Evolutionary conservation across 768 basidiomycete genomes (phyloP), one percentile per base, ranked within the genome.

Genomic region (Cantharellus anzutake): DNA sequence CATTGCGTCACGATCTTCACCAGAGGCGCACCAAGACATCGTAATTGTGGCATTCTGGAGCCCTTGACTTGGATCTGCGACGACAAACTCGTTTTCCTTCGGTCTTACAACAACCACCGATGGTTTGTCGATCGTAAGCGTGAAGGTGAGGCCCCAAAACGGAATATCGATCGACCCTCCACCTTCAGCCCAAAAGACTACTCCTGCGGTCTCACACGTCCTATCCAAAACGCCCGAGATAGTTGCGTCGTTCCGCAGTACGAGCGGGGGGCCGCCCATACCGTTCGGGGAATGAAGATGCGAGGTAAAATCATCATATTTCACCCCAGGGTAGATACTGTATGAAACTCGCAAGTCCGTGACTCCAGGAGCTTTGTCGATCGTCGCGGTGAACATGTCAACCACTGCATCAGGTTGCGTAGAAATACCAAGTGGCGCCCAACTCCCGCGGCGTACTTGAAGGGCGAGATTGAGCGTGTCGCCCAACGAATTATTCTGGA

Each of bases 21-120:
- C 11, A 11, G 44, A 48, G 44, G 29, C 29, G 29, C 29, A 11
- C 44, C 44, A 48, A 29, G 44, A 11, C 11, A 48, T 11, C 29
- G 58, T 50, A 42, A 66, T 51, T 3, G 56, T 41, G 50, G 64
- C 38, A 3, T 37, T n/a, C 2, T 40, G 41, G 42, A 67, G 48
- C 2, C 5, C 72, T 66, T 86, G 83, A 1, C 80, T 80, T 3
- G 83, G 84, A 66, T 86, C 83, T 0, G 83, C 77, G 7, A 83
- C 74, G 0, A 76, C 78, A 40, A 86, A 62, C 34, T 70, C 71
- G 41, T 76, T 72, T 2, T 71, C 69, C 5, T 69, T 63, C 29
- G 74, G 51, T 11, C 72, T 66, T 61, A 76, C 75, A 48, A 71
- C 73, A 1, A 73, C 63, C 39, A 67, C 66, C 20, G 74, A 63